Base-by-base conservation (phyloP, 805 yeast genomes). In the Candida golubevii region DNA sequence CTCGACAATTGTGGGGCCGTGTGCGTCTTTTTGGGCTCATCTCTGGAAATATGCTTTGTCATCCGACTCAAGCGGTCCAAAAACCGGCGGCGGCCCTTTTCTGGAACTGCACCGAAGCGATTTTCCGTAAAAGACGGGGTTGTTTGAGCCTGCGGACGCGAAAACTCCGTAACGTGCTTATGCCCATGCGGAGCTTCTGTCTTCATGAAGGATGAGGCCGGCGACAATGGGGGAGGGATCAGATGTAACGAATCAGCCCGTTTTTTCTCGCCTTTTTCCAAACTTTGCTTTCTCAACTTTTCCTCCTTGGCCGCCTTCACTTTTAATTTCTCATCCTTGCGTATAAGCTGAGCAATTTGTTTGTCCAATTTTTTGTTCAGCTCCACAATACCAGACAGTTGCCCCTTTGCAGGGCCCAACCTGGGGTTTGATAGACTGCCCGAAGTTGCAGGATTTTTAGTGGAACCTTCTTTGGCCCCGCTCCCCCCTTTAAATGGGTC, bases 391-490 rank as follows among this genome's bases (percentile, higher is more conserved):
- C 59, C 64, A 6, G 55, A 44, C 38, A 59, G 56, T 30, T 45
- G 49, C 8, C 54, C 60, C 41, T 58, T 66, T 50, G 67, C 65
- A 6, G 72, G 65, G 0, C 66, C 58, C 23, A 67, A 51, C 5
- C 38, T 49, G 13, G 48, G 23, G 15, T 11, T 36, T 9, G 45
- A 32, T 7, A 35, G 12, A 26, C n/a, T 15, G 4, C 39, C 39
- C 6, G 42, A 32, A 14, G 32, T 27, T 12, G 38, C 38, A 28
- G 41, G 30, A 10, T 8, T 31, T 7, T 26, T 11, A 30, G 37
- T 41, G 9, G 15, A 33, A 4, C 29, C 45, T 27, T 26, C 14
- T 12, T 12, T 12, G n/a, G 9, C 8, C 2, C 29, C 29, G 9
- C 26, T 6, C 5, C 23, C 23, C 23, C 23, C 23, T 18, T 18